These are phyloP conservation scores for Cylindrotheca fusiformis DNA, from an alignment of 108 stramenopile genomes.

Conservation along the genomic window DNA sequence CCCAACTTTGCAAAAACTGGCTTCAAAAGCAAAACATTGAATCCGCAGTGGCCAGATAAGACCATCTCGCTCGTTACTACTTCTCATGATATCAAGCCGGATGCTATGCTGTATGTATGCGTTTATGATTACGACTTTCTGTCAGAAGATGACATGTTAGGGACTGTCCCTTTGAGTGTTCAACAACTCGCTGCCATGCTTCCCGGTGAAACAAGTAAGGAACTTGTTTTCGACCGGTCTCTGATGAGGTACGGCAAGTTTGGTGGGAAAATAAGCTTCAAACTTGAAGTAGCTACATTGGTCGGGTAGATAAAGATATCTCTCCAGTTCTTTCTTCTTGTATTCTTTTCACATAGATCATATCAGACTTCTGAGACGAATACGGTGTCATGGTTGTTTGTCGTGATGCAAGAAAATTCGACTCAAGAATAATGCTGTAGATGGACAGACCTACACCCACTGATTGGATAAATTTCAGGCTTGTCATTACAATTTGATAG, in stretches of 20 bases:
- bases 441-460: too few relatives aligned
- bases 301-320: not conserved
- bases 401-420: too few relatives aligned
- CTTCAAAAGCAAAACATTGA: conserved; percentile 37
- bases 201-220: not conserved
- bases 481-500: too few relatives aligned
- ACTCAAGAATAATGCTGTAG: too few relatives aligned
- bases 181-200: conserved; percentile 8
- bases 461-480: too few relatives aligned
- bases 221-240: not conserved
- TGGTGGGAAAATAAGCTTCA: not conserved
- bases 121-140: conserved; percentile 47
- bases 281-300: not conserved
- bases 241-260: conserved; percentile 1
- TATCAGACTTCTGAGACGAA: too few relatives aligned
- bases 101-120: conserved; percentile 40
- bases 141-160: conserved; percentile 43
- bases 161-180: conserved; percentile 49
- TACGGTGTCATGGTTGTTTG: too few relatives aligned
- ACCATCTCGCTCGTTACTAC: not conserved
- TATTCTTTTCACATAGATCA: too few relatives aligned
- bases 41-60: conserved; percentile 27
- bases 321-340: too few relatives aligned
- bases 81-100: conserved; percentile 6
- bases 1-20: conserved; percentile 30